A percentile compares a stretch with the other conserved stretches of the same genome.
These are phyloP conservation scores for Rhypophila decipiens DNA, from an alignment of 495 filamentous ascomycete species.

Conservation along the genomic window DNA sequence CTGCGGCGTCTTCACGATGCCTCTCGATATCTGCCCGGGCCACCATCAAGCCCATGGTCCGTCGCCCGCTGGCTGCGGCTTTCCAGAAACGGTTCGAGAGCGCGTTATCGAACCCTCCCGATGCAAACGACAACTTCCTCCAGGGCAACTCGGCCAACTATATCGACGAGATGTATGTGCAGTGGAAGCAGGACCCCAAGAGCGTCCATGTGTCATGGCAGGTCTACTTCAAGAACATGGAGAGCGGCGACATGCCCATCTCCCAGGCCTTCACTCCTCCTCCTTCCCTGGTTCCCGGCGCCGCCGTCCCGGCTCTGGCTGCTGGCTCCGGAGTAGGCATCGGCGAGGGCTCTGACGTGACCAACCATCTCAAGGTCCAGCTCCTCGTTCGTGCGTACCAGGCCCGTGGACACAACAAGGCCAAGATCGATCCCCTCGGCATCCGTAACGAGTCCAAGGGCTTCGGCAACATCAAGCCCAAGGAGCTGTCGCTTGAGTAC, in stretches of 20 bases:
- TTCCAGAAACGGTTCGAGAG: constrained; percentile 42
- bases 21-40: constrained; percentile 30
- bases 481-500: constrained; percentile 86
- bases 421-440: constrained; percentile 90
- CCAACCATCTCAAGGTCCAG: constrained; percentile 97
- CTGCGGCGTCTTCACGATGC: constrained; percentile 24
- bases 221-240: constrained; percentile 99
- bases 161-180: constrained; percentile 98
- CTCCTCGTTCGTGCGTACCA: constrained; percentile 94
- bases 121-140: constrained; percentile 91
- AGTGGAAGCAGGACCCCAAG: constrained; percentile 88
- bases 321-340: constrained; percentile 61
- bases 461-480: constrained; percentile 82
- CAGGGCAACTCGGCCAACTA: constrained; percentile 95
- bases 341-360: constrained; percentile 74
- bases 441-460: constrained; percentile 81
- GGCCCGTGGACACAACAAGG: constrained; percentile 96
- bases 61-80: constrained; percentile 46
- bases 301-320: constrained; percentile 68
- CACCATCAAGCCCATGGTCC: constrained; percentile 29
- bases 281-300: constrained; percentile 77
- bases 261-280: constrained; percentile 95
- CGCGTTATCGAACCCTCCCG: constrained; percentile 41
- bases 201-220: constrained; percentile 99
- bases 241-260: constrained; percentile 93